A percentile compares a stretch with the other conserved stretches of the same genome.
phyloP scores from a whole-genome alignment of 768 basidiomycete species.

The Pisolithus tinctorius region DNA sequence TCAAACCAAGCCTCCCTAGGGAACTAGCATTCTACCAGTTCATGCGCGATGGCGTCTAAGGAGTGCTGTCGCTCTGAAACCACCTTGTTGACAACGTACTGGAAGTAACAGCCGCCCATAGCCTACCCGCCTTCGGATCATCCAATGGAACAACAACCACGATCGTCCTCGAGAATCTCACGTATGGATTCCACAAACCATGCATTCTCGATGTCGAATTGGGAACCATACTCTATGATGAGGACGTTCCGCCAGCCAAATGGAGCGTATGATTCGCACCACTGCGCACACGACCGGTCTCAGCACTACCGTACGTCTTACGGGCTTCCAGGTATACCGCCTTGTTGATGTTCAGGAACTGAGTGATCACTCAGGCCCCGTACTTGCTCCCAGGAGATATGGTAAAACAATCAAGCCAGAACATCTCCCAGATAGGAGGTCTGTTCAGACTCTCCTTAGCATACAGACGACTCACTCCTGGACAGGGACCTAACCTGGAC shows the following conservation, averaged over 20 bases:
- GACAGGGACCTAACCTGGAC: slow-evolving; percentile 72
- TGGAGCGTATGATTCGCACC: slow-evolving; percentile 63
- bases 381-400: slow-evolving; percentile 34
- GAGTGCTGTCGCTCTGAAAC: slow-evolving; percentile 69
- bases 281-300: slow-evolving; percentile 67
- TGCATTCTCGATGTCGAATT: slow-evolving; percentile 20
- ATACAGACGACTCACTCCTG: slow-evolving; percentile 64
- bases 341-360: too few relatives aligned
- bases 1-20: slow-evolving; percentile 62
- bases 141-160: slow-evolving; percentile 57
- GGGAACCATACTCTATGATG: slow-evolving; percentile 39
- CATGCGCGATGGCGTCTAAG: slow-evolving; percentile 42
- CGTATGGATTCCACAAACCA: slow-evolving; percentile 48
- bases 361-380: slow-evolving; percentile 33
- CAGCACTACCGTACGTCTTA: slow-evolving; percentile 74
- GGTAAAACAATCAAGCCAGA: too few relatives aligned
- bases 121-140: neutral
- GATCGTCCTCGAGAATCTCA: slow-evolving; percentile 81
- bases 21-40: slow-evolving; percentile 71
- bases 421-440: too few relatives aligned
- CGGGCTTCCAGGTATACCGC: slow-evolving; percentile 74
- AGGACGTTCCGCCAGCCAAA: slow-evolving; percentile 36
- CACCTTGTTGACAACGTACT: slow-evolving; percentile 18
- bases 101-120: slow-evolving; percentile 10
- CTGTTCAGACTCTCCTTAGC: slow-evolving; percentile 67